These are phyloP conservation scores for Sugiyamaella qingdaonensis DNA, from an alignment of 805 yeast species.

Conservation along the genomic window DNA sequence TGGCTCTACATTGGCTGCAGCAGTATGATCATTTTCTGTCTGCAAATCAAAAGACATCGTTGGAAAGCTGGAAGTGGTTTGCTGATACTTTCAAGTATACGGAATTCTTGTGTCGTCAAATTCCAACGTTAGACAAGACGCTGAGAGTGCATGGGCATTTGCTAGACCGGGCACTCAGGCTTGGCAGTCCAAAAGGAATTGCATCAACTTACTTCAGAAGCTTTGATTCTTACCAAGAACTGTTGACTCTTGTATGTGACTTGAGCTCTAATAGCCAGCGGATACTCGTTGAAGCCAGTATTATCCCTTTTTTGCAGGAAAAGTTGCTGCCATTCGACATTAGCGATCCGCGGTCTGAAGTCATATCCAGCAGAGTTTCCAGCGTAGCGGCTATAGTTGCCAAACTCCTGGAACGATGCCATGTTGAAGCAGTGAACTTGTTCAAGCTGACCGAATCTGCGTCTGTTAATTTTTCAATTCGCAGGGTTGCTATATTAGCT, in stretches of 20 bases:
- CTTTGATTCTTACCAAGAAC: conserved; percentile 4
- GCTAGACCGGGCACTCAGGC: conserved; percentile 22
- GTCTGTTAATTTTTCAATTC: conserved; percentile 1
- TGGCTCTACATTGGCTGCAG: conserved; percentile 8
- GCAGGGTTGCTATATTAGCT: conserved; percentile 23
- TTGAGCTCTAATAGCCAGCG: conserved; percentile 19
- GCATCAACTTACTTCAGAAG: conserved; percentile 10
- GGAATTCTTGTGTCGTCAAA: background rate
- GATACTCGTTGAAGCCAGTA: conserved; percentile 5
- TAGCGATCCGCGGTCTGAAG: background rate
- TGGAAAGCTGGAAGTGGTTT: background rate
- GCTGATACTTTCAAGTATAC: background rate
- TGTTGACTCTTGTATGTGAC: background rate
- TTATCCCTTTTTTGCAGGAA: conserved; percentile 11
- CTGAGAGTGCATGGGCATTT: conserved; percentile 2
- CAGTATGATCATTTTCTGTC: background rate
- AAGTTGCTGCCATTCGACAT: background rate
- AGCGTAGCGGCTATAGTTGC: conserved; percentile 13
- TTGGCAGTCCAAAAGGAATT: conserved; percentile 23
- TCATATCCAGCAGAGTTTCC: background rate
- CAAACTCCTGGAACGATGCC: conserved; percentile 13
- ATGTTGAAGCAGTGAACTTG: background rate
- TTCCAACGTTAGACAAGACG: background rate
- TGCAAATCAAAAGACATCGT: background rate
- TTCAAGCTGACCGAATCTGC: conserved; percentile 9